phyloP scores from a whole-genome alignment of 2,329 filamentous ascomycete genomes.

The Aspergillus oerlinghausenensis region DNA sequence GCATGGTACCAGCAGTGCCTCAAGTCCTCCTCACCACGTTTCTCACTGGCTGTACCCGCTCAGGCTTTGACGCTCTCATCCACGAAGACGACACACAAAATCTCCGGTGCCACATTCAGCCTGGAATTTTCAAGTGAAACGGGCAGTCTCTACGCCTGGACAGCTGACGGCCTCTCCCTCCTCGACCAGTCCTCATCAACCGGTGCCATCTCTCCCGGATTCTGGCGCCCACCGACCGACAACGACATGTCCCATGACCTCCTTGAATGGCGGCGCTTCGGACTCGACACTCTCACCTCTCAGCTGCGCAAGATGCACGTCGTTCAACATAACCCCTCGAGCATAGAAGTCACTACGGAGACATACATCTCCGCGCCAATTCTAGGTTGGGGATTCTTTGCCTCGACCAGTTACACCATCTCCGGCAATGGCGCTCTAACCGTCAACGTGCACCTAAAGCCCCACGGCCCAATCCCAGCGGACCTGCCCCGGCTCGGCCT shows the following conservation, averaged over 20 bases:
- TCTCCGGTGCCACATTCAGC: conserved; percentile 4
- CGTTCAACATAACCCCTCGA: neutral
- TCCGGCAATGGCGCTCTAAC: conserved; percentile 7
- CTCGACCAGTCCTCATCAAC: neutral
- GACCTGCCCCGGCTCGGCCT: conserved; percentile 8
- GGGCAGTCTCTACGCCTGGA: neutral
- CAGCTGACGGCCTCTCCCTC: neutral
- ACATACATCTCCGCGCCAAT: conserved; percentile 18
- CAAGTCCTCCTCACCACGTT: neutral
- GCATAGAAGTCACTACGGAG: conserved; percentile 10
- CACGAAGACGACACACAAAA: neutral
- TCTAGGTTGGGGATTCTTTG: conserved; percentile 20
- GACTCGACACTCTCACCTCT: conserved; percentile 9
- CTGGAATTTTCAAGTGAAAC: conserved; percentile 7
- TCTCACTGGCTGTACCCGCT: neutral
- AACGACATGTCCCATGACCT: conserved; percentile 26
- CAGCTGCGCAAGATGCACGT: conserved; percentile 7
- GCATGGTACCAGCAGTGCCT: conserved; percentile 11
- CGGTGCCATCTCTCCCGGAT: conserved; percentile 8
- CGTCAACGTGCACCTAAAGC: conserved; percentile 8
- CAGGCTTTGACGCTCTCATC: neutral
- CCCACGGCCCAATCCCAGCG: conserved; percentile 11
- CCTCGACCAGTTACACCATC: conserved; percentile 12
- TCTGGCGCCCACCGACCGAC: conserved; percentile 31
- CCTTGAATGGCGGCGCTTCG: conserved; percentile 22